Evolutionary conservation across 2,329 filamentous ascomycete genomes (phyloP).

Genomic region (Neopestalotiopsis sp.): DNA sequence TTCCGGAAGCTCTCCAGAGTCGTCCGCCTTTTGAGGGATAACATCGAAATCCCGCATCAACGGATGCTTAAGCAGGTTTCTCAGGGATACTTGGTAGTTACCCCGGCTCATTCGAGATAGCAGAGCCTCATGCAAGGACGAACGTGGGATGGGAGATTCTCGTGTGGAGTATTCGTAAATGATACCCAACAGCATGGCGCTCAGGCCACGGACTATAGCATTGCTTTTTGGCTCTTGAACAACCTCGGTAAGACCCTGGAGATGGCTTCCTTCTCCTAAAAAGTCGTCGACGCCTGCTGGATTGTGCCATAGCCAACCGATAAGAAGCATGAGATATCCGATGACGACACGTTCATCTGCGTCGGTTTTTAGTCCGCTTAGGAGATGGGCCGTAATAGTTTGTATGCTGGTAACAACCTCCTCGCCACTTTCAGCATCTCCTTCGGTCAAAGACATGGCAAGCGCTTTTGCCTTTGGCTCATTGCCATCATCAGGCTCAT

Average conservation of each 20-base stretch:
- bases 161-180: slow-evolving; percentile 98
- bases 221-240: slow-evolving; percentile 69
- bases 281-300: slow-evolving; percentile 92
- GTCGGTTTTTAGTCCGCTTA: slow-evolving; percentile 75
- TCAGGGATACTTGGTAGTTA: slow-evolving; percentile 83
- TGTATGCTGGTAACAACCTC: slow-evolving; percentile 96
- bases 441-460: slow-evolving; percentile 84
- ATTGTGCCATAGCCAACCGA: slow-evolving; percentile 91
- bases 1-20: slow-evolving; percentile 66
- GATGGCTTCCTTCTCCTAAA: slow-evolving; percentile 86
- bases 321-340: slow-evolving; percentile 88
- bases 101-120: slow-evolving; percentile 81
- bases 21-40: slow-evolving; percentile 70
- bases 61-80: slow-evolving; percentile 77
- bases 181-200: slow-evolving; percentile 83
- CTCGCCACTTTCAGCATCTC: slow-evolving; percentile 86
- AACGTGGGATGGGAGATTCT: slow-evolving; percentile 87
- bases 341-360: slow-evolving; percentile 82
- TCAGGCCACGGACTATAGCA: slow-evolving; percentile 78
- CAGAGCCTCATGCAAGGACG: slow-evolving; percentile 80
- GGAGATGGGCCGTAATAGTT: slow-evolving; percentile 83
- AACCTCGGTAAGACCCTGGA: slow-evolving; percentile 83
- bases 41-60: slow-evolving; percentile 90
- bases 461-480: slow-evolving; percentile 75
- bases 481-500: slow-evolving; percentile 61